Evolutionary conservation across 1,139 yeast genomes (phyloP), one percentile per base, ranked within the genome.

Genomic region (Chernovozyma aurita): DNA sequence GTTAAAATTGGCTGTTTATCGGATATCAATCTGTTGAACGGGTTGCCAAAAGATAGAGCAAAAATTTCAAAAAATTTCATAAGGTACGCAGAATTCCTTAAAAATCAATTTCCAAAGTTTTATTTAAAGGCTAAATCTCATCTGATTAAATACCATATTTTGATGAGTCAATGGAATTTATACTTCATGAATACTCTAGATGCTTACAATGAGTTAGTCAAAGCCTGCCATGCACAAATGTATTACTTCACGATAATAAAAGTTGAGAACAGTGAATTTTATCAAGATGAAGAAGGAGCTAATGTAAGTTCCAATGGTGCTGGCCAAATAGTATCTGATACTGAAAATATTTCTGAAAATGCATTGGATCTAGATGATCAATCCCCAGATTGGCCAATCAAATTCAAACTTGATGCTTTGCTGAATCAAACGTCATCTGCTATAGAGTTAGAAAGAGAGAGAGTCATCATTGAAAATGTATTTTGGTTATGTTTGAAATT

Each of bases 401-500:
- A n/a, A n/a, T n/a, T n/a, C n/a, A n/a, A n/a, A n/a, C n/a, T n/a
- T n/a, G n/a, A n/a, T n/a, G n/a, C n/a, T n/a, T n/a, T n/a, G n/a
- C n/a, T n/a, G n/a, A n/a, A n/a, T n/a, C n/a, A n/a, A n/a, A n/a
- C n/a, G n/a, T n/a, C n/a, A 11, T 22, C 25, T 11, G 12, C 25
- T 11, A 11, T 22, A 41, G 36, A 18, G 24, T n/a, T 20, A 7
- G 11, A 13, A 24, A 25, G 34, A 11, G n/a, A 22, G 12, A 22
- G 25, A n/a, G n/a, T 11, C 25, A 22, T 22, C 25, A n/a, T 11
- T n/a, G 72, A 66, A 38, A 49, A 75, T 26, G 53, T 69, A 3
- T 72, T 65, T 45, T 70, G 76, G 71, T 59, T 63, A 9, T 69
- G 76, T 41, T 50, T 66, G 30, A 70, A 70, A 45, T 53, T 70